Conservation (phyloP, 768 basidiomycete genomes). For the Leccinum boreale region DNA sequence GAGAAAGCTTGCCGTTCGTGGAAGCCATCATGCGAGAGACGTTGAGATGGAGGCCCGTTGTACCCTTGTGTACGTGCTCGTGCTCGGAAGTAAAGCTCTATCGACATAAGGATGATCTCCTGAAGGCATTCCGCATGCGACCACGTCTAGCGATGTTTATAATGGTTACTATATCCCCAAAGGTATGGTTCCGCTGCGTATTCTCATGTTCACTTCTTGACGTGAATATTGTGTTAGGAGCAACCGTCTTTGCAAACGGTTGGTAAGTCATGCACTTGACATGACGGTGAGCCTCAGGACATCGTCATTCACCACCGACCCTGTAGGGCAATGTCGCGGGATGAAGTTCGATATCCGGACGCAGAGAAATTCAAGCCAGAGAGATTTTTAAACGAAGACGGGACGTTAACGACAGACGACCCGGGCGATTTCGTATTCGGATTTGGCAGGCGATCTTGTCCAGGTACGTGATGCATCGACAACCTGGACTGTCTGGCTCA, state of each 20-base stretch:
- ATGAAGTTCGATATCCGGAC: conserved; percentile 8
- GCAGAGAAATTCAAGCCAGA: conserved; percentile 9
- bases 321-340: neutral
- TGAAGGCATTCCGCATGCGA: conserved; percentile 16
- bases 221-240: neutral
- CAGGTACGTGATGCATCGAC: neutral
- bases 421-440: neutral
- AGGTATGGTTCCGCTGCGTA: conserved; percentile 22
- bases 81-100: neutral
- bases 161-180: conserved; percentile 47
- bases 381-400: conserved; percentile 1
- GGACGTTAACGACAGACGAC: neutral
- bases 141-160: conserved; percentile 38
- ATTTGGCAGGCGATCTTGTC: neutral
- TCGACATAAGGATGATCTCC: neutral
- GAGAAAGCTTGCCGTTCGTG: neutral
- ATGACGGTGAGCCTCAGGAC: too few species aligned
- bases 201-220: neutral
- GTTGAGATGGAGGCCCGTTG: neutral
- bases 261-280: neutral
- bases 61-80: neutral
- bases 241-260: neutral
- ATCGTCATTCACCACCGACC: neutral
- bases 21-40: neutral
- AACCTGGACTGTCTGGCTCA: neutral